Evolutionary conservation across 2,329 filamentous ascomycete species (phyloP).

Genomic region (Byssothecium circinans): DNA sequence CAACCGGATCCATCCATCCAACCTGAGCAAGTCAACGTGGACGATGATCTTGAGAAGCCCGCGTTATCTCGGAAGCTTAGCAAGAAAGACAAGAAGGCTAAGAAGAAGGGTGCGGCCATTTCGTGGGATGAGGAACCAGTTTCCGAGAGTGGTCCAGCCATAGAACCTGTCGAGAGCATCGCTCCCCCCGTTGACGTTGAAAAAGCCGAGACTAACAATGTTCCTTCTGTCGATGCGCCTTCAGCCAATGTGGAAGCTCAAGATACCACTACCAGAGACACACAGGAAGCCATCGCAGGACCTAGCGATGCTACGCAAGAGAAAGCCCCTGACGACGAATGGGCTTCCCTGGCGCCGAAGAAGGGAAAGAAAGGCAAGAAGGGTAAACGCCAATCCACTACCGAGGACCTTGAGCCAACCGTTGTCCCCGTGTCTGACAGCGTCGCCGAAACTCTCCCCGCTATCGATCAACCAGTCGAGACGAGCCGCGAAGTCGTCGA

Average conservation of each 20-base stretch:
- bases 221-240: background rate
- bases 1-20: conserved; percentile 5
- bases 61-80: conserved; percentile 31
- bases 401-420: conserved; percentile 8
- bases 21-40: conserved; percentile 3
- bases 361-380: conserved; percentile 34
- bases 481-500: conserved; percentile 3
- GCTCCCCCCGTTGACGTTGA: background rate
- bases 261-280: background rate
- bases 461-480: conserved; percentile 2
- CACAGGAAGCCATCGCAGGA: conserved; percentile 6
- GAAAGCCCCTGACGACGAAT: conserved; percentile 16
- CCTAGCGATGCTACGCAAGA: conserved; percentile 10
- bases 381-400: conserved; percentile 18
- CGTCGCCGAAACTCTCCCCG: background rate
- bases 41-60: conserved; percentile 16
- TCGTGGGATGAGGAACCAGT: conserved; percentile 11
- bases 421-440: background rate
- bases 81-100: conserved; percentile 38
- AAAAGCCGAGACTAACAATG: background rate
- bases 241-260: background rate
- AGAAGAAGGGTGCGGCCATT: conserved; percentile 20
- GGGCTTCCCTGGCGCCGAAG: conserved; percentile 16
- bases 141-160: conserved; percentile 1
- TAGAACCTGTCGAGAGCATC: background rate